These are phyloP conservation scores for Alternaria burnsii DNA, from an alignment of 2,329 filamentous ascomycete genomes.

Conservation along the genomic window DNA sequence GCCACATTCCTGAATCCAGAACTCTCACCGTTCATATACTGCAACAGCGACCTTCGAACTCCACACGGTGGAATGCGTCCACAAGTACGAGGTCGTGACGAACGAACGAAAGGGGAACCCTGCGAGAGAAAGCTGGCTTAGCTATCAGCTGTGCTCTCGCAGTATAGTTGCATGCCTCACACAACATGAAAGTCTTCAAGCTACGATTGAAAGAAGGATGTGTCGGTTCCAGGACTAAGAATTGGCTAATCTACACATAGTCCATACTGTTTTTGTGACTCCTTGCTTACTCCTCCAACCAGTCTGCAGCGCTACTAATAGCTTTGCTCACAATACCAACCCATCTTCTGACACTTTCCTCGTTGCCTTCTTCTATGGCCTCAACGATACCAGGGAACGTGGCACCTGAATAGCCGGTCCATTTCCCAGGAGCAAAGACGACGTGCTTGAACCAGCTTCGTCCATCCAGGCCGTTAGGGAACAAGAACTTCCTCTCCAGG, in stretches of 20 bases:
- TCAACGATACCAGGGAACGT: constrained; percentile 72
- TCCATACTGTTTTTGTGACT: not conserved
- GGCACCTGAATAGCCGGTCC: constrained; percentile 87
- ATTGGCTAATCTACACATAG: not conserved
- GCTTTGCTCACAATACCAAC: constrained; percentile 51
- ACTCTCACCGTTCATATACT: not conserved
- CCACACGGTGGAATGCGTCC: not conserved
- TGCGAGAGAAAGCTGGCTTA: not conserved
- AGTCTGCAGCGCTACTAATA: constrained; percentile 47
- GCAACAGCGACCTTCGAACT: not conserved
- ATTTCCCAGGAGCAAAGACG: constrained; percentile 88
- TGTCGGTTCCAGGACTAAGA: not conserved
- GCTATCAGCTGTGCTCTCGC: not conserved
- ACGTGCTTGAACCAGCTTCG: constrained; percentile 94
- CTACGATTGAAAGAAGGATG: not conserved
- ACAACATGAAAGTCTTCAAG: not conserved
- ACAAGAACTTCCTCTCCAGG: constrained; percentile 82
- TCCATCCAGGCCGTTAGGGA: constrained; percentile 77
- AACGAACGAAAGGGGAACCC: not conserved
- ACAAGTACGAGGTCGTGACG: not conserved
- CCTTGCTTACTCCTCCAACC: constrained; percentile 32
- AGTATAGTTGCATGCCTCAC: not conserved
- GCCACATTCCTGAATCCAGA: not conserved
- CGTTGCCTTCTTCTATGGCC: constrained; percentile 63
- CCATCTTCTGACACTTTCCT: constrained; percentile 52